These are phyloP conservation scores for Cyanidiococcus yangmingshanensis DNA, from an alignment of 23 red algal genomes.

Conservation along the genomic window DNA sequence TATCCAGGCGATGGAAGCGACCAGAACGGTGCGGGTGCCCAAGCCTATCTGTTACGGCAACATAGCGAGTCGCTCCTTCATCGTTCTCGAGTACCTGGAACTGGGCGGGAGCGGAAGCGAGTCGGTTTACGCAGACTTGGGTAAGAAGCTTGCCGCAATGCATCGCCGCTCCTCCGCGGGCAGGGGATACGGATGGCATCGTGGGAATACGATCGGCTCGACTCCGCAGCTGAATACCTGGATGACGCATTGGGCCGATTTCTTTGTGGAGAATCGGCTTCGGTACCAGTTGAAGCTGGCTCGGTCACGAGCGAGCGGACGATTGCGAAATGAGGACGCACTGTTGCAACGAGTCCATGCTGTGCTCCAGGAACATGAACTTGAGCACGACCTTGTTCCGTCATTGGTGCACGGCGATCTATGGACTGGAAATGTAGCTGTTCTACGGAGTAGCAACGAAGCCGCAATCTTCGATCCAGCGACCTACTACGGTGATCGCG, in stretches of 20 bases:
- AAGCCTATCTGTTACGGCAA: constrained; percentile 42
- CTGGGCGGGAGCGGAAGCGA: constrained; percentile 33
- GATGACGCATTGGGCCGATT: constrained; percentile 76
- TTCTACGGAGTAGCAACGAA: constrained; percentile 12
- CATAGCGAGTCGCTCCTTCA: constrained; percentile 43
- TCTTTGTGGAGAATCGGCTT: constrained; percentile 80
- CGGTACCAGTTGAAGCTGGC: constrained; percentile 67
- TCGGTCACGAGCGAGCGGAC: constrained; percentile 17
- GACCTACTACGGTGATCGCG: constrained; percentile 57
- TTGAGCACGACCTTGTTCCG: constrained; percentile 38
- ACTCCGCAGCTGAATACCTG: constrained; percentile 85
- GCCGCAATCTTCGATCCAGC: constrained; percentile 86
- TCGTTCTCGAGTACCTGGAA: constrained; percentile 77
- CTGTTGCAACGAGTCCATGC: constrained; percentile 46
- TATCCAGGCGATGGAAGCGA: constrained; percentile 54
- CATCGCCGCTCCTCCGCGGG: constrained; percentile 52
- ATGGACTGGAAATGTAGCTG: constrained; percentile 79
- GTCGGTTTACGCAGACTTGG: constrained; percentile 30
- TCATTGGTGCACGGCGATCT: constrained; percentile 88
- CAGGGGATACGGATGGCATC: constrained; percentile 39
- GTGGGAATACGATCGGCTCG: constrained; percentile 61
- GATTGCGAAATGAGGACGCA: constrained; percentile 30
- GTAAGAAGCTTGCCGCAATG: constrained; percentile 53
- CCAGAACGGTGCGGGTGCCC: constrained; percentile 56
- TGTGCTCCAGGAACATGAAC: constrained; percentile 41